A percentile compares a stretch with the other conserved stretches of the same genome.
These are phyloP conservation scores for Pulveroboletus ravenelii DNA, from an alignment of 768 basidiomycete species.

Conservation along the genomic window DNA sequence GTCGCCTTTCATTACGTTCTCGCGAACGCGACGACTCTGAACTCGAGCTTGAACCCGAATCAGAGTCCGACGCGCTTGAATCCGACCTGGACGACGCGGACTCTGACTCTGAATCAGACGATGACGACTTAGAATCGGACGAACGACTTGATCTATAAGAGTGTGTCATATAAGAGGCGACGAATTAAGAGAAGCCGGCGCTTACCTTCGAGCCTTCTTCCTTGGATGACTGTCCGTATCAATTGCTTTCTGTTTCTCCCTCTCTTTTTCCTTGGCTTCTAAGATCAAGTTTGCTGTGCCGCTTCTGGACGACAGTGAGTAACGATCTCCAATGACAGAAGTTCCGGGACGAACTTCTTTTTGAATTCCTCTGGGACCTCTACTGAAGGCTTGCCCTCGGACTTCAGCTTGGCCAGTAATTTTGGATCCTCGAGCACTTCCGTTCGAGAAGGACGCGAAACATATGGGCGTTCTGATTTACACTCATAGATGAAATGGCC, in stretches of 20 bases:
- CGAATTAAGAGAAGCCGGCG: constrained; percentile 20
- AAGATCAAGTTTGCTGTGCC: constrained; percentile 86
- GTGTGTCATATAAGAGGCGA: background rate
- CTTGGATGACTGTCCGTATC: constrained; percentile 27
- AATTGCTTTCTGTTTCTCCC: constrained; percentile 40
- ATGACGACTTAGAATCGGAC: constrained; percentile 24
- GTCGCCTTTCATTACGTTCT: constrained; percentile 39
- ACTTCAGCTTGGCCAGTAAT: constrained; percentile 59
- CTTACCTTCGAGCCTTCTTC: constrained; percentile 39
- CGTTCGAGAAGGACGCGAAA: constrained; percentile 85
- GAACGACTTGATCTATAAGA: constrained; percentile 32
- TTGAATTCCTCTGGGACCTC: constrained; percentile 92
- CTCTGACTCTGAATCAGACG: constrained; percentile 19
- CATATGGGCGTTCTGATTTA: constrained; percentile 74
- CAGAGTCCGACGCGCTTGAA: constrained; percentile 41
- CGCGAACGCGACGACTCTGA: constrained; percentile 46
- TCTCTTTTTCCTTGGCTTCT: constrained; percentile 75
- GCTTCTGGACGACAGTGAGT: constrained; percentile 37
- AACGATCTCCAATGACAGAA: background rate
- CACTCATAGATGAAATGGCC: constrained; percentile 94
- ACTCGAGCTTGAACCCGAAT: constrained; percentile 37
- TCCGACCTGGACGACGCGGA: constrained; percentile 27
- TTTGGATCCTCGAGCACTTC: constrained; percentile 79
- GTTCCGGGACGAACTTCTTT: constrained; percentile 49
- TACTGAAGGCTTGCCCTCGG: constrained; percentile 69